Conservation (phyloP, 306 rosid genomes). For the barrel medic (Medicago truncatula) region DNA sequence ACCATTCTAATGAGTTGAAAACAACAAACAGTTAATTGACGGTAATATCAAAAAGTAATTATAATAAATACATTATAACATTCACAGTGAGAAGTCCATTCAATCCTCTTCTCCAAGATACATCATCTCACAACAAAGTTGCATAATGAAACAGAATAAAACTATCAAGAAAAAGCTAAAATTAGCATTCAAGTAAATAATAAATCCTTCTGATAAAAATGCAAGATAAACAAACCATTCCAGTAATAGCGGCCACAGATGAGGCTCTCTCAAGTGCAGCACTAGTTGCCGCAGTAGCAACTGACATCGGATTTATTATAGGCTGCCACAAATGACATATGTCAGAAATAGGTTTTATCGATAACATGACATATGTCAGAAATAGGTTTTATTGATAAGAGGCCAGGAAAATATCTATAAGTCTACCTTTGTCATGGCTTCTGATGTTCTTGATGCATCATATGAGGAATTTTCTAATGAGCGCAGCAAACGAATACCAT, state of each 20-base stretch:
- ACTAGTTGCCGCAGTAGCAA: conserved; percentile 69
- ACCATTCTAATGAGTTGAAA: conserved; percentile 71
- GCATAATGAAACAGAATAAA: conserved; percentile 17
- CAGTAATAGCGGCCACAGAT: conserved; percentile 71
- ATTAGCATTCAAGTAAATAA: conserved; percentile 12
- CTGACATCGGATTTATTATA: conserved; percentile 77
- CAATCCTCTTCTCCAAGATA: not conserved
- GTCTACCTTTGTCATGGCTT: conserved; percentile 83
- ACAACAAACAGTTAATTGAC: conserved; percentile 23
- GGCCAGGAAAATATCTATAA: conserved; percentile 22
- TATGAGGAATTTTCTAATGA: conserved; percentile 74
- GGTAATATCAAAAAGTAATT: conserved; percentile 1
- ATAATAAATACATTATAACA: conserved; percentile 20
- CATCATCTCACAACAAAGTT: conserved; percentile 6
- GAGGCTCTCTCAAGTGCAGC: conserved; percentile 78
- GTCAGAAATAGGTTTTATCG: conserved; percentile 29
- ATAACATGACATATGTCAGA: no score
- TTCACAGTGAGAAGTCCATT: conserved; percentile 13
- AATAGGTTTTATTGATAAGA: conserved; percentile 3
- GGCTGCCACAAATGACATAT: conserved; percentile 60
- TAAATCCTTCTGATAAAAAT: conserved; percentile 26
- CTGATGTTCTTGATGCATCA: conserved; percentile 81
- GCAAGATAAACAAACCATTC: conserved; percentile 71
- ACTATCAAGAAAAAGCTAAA: not conserved
- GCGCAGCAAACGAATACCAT: conserved; percentile 65